These are phyloP conservation scores for Exophiala mesophila DNA, from an alignment of 2,329 filamentous ascomycete genomes.

Conservation along the genomic window DNA sequence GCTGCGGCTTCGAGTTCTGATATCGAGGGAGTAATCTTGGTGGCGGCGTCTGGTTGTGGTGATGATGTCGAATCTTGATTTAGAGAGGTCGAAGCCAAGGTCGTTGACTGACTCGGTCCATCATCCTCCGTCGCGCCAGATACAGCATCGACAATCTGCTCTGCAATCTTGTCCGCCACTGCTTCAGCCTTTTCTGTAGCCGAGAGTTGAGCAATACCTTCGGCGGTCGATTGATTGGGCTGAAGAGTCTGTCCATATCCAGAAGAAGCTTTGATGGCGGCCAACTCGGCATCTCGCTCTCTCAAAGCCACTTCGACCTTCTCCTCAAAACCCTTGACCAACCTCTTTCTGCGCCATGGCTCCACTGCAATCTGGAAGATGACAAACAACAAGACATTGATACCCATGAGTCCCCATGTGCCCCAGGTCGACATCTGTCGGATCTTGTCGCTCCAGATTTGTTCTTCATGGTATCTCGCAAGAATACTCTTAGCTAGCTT, in stretches of 20 bases:
- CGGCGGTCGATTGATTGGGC: constrained; percentile 12
- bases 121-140: constrained; percentile 11
- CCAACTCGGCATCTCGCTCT: constrained; percentile 51
- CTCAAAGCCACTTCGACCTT: constrained; percentile 67
- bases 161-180: constrained; percentile 21
- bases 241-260: constrained; percentile 3
- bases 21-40: not conserved
- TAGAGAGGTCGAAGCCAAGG: not conserved
- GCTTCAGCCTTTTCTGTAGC: constrained; percentile 15
- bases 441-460: constrained; percentile 98
- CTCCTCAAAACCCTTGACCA: constrained; percentile 78
- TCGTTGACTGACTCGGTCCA: constrained; percentile 1
- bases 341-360: constrained; percentile 76
- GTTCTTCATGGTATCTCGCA: constrained; percentile 93
- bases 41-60: not conserved
- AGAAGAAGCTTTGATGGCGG: not conserved
- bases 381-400: constrained; percentile 86
- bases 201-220: constrained; percentile 5
- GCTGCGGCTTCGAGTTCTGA: constrained; percentile 15
- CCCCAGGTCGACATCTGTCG: constrained; percentile 95
- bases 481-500: constrained; percentile 78
- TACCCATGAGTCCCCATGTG: constrained; percentile 95
- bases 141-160: constrained; percentile 19
- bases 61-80: not conserved
- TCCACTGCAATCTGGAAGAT: constrained; percentile 84